These are phyloP conservation scores for Cerrena zonata DNA, from an alignment of 1,284 basidiomycete genomes.

Conservation along the genomic window DNA sequence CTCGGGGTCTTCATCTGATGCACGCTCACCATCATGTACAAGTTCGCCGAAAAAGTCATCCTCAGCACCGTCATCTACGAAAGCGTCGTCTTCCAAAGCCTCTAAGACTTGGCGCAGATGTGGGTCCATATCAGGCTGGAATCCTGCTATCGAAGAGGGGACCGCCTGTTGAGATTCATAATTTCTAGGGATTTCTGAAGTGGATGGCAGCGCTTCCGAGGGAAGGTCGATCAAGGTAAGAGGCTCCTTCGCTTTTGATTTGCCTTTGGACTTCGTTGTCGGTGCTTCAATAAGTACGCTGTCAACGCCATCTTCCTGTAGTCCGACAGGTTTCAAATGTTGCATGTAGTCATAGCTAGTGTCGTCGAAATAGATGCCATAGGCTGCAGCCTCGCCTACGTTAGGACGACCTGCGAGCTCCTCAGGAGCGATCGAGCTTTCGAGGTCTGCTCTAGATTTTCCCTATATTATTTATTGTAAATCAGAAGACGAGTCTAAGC, in stretches of 20 bases:
- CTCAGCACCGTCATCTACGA: conserved; percentile 70
- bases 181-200: conserved; percentile 65
- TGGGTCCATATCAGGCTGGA: conserved; percentile 95
- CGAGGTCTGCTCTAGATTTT: conserved; percentile 72
- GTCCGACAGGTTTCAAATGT: conserved; percentile 78
- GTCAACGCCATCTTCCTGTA: conserved; percentile 71
- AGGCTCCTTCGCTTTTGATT: conserved; percentile 28
- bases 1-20: conserved; percentile 44
- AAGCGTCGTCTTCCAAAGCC: conserved; percentile 94
- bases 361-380: conserved; percentile 95
- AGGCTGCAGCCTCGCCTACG: conserved; percentile 82
- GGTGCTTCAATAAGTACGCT: conserved; percentile 74
- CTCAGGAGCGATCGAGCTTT: conserved; percentile 51
- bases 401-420: conserved; percentile 47
- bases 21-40: conserved; percentile 69
- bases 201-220: conserved; percentile 67
- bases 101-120: conserved; percentile 90
- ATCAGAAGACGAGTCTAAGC: conserved; percentile 3
- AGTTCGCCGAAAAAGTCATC: conserved; percentile 74
- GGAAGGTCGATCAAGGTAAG: conserved; percentile 53
- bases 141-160: conserved; percentile 79
- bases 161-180: conserved; percentile 73
- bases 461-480: conserved; percentile 40
- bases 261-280: conserved; percentile 28
- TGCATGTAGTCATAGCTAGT: conserved; percentile 99